Conservation (phyloP, 805 yeast species). For the Schwanniomyces vanrijiae region DNA sequence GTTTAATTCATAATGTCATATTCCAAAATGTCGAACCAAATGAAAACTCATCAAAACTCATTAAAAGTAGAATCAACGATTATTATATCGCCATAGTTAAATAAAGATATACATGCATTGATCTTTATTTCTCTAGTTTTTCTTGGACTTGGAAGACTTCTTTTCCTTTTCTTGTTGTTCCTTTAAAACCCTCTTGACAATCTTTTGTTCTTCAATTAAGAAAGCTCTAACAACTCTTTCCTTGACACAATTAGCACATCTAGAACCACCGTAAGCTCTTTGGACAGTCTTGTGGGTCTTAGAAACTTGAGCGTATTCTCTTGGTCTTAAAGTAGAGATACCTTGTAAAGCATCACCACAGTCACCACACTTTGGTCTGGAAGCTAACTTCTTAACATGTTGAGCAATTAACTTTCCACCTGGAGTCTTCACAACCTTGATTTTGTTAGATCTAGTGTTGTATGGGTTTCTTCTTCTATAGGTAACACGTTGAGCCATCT, state of each 20-base stretch:
- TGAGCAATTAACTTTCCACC: conserved; percentile 99
- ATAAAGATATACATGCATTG: not conserved
- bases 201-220: conserved; percentile 99
- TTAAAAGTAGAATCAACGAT: not conserved
- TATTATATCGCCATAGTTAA: not conserved
- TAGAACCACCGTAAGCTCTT: conserved; percentile 99
- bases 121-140: conserved; percentile 7
- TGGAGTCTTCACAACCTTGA: conserved; percentile 99
- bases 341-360: conserved; percentile 82
- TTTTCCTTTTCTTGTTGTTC: conserved; percentile 90
- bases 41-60: not conserved
- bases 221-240: conserved; percentile 99
- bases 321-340: conserved; percentile 95
- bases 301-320: conserved; percentile 92
- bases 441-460: conserved; percentile 99
- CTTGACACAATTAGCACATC: conserved; percentile 98
- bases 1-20: not conserved
- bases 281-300: conserved; percentile 97
- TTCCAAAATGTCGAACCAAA: not conserved
- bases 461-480: conserved; percentile 99
- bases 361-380: conserved; percentile 90
- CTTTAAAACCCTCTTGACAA: conserved; percentile 98
- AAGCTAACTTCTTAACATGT: conserved; percentile 89
- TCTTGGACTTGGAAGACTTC: conserved; percentile 33
- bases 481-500: conserved; percentile 99